Evolutionary conservation across 2,329 filamentous ascomycete genomes (phyloP), one percentile per base, ranked within the genome.

Genomic region (Aspergillus puulaauensis): DNA sequence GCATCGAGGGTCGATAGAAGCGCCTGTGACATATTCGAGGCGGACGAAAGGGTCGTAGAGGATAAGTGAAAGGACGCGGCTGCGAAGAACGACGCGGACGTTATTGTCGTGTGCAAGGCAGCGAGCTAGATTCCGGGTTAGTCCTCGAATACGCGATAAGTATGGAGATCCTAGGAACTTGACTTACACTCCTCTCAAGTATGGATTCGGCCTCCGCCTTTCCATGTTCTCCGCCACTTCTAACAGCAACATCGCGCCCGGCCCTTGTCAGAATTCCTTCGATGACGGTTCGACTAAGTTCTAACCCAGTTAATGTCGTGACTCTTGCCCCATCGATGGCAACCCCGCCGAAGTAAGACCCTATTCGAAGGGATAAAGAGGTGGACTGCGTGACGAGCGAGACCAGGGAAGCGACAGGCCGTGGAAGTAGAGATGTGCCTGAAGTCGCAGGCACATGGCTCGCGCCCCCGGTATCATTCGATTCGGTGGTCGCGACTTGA

Each of bases 201-300:
- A 79, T 61, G 31, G 75, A 75, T 60, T 79, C 78, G 15, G 79
- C 77, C 61, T 78, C 70, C 54, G 64, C 62, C 61, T 73, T 69
- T 7, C 74, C 73, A 69, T 73, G 70, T 35, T 73, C 71, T 31
- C 88, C 81, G 37, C 83, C 79, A 64, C 70, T 81, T 64, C 66
- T 70, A 48, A 70, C 64, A 4, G 73, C 72, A 48, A 80, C 72
- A 70, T 80, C 78, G 46, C 72, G 71, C 12, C 77, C 78, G 19
- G 78, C 78, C 27, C 74, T 69, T 5, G 75, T 73, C 51, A 80
- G 60, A 41, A 80, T 74, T 17, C 71, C 70, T 59, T 80, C 78
- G n/a, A 79, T 70, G 14, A 78, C 69, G 17, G 75, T 75, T 55
- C 77, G 73, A 57, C 75, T 77, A 44, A 80, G 65, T 59, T 79